Evolutionary conservation across 805 yeast genomes (phyloP), one percentile per base, ranked within the genome.

Genomic region (Kodamaea kaohsiungensis): DNA sequence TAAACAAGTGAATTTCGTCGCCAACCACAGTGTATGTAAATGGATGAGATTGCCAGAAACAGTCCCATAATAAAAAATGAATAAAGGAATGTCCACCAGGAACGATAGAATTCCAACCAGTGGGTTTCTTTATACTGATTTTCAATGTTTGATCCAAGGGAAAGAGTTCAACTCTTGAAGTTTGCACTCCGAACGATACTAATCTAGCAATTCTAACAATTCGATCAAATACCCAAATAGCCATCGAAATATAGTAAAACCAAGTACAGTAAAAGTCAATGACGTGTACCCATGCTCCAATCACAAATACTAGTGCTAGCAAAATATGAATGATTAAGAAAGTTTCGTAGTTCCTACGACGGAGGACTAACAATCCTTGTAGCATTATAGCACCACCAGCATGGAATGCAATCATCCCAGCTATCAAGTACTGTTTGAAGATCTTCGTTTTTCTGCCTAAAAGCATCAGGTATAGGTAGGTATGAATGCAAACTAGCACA

Each of bases 401-500:
- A 5, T 54, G 16, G 4, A 55, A 30, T 2, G 69, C 69, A 12
- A 61, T 61, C 33, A 55, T 48, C 25, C 70, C 71, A 56, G 62
- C 61, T 4, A 56, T 53, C 46, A 67, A 59, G 51, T 59, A 66
- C 2, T 59, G 55, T 55, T 62, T 50, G 19, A 10, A 19, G 2
- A 40, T 17, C 17, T 12, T 40, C 2, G n/a, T 16, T 13, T n/a
- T 45, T 27, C 18, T 12, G 19, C 25, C 8, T 15, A 16, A 16
- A 13, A 39, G 52, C 22, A 46, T 19, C 40, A 48, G 13, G 43
- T 56, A 58, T 43, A 48, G 46, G 2, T 22, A 35, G 1, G 47
- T 71, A 56, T 85, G 89, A 6, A 82, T 56, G 15, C 64, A 63
- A 2, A 84, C 62, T 42, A 83, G 61, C 27, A 76, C 68, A 1